Evolutionary conservation across 2,329 filamentous ascomycete species (phyloP).

Genomic region (Fusarium virguliforme): DNA sequence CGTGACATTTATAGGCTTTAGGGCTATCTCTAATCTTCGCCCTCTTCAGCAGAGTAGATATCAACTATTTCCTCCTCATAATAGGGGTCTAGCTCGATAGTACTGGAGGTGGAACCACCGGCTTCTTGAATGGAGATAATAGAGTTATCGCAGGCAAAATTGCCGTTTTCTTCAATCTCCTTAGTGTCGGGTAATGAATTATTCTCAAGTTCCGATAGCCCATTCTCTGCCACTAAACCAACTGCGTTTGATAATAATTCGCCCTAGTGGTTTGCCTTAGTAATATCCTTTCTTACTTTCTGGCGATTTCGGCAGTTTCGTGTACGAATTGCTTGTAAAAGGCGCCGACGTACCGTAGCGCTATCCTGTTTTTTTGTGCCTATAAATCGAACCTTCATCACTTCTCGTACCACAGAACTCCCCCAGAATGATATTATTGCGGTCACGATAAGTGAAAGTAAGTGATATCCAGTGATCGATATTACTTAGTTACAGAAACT

Average conservation of each 20-base stretch:
- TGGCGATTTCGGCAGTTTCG: slow-evolving; percentile 1
- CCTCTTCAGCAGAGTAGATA: neutral
- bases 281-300: neutral
- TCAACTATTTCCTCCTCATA: slow-evolving; percentile 5
- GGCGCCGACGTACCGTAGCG: neutral
- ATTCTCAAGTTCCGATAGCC: neutral
- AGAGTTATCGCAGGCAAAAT: neutral
- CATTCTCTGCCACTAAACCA: slow-evolving; percentile 3
- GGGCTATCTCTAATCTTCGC: neutral
- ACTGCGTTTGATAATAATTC: neutral
- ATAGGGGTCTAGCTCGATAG: slow-evolving; percentile 9
- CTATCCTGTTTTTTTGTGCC: slow-evolving; percentile 6
- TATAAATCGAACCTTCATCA: neutral
- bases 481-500: neutral
- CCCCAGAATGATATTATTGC: neutral
- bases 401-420: neutral
- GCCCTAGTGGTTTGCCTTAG: neutral
- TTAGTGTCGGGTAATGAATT: neutral
- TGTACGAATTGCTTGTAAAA: neutral
- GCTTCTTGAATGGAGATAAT: slow-evolving; percentile 1
- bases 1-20: no score
- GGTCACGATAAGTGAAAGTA: neutral
- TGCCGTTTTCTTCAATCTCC: neutral
- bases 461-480: neutral
- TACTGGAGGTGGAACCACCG: neutral